phyloP scores from a whole-genome alignment of 2,329 filamentous ascomycete genomes.

The Stemphylium vesicarium region DNA sequence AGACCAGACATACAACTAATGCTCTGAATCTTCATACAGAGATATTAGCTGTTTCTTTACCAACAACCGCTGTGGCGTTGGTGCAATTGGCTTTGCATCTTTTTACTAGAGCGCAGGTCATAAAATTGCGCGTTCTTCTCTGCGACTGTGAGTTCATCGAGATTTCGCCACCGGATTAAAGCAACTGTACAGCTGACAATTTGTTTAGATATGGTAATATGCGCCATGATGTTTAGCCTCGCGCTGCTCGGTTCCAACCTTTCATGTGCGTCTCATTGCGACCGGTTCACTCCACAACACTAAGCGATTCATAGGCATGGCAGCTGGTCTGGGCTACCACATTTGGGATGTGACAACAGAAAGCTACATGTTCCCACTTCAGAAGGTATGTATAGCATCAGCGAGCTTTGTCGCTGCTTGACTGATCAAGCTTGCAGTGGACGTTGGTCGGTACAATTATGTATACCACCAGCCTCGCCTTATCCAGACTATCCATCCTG shows the following conservation, averaged over 20 bases:
- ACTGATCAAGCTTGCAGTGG: not conserved
- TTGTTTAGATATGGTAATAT: not conserved
- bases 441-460: not conserved
- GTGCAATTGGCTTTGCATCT: not conserved
- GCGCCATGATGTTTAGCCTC: not conserved
- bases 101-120: not conserved
- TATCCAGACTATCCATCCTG: not conserved
- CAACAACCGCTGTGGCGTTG: not conserved
- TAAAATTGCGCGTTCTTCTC: not conserved
- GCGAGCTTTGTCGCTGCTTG: not conserved
- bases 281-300: not conserved
- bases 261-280: not conserved
- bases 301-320: not conserved
- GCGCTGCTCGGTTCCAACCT: slow-evolving; percentile 1
- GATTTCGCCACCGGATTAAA: not conserved
- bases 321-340: not conserved
- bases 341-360: not conserved
- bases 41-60: not conserved
- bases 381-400: not conserved
- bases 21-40: not conserved
- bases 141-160: not conserved
- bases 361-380: not conserved
- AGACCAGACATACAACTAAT: not conserved
- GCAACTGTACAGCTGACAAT: not conserved
- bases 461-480: not conserved